Base-by-base conservation (phyloP, 2,329 filamentous ascomycete species). In the Neurospora sp. region DNA sequence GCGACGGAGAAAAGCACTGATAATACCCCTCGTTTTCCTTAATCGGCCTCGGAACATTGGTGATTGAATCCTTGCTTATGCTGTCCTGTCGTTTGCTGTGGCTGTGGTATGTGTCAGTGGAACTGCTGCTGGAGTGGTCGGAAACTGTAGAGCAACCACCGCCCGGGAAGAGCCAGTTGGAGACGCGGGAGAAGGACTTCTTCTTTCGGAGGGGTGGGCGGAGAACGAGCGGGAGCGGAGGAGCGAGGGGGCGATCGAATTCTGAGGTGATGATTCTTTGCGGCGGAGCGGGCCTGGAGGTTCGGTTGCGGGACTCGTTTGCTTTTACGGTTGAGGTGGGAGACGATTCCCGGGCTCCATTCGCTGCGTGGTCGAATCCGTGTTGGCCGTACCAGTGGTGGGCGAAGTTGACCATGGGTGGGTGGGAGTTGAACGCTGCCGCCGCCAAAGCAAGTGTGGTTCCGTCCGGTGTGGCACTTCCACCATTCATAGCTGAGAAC, bases 181-280 rank as follows among this genome's bases (percentile, higher is more conserved):
- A 89, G 8, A 89, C 85, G 17, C 84, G 82, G 10, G 87, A 87
- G 75, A 90, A 89, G 0, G 87, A 89, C 75, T 89, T 90, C 82
- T 89, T 90, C 81, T 89, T 89, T 70, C 88, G 82, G 72, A 89
- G 76, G 1, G 86, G 86, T 8, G 87, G 87, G n/a, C 85, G 84
- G 69, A 88, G 81, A 17, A 87, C 83, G 33, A 89, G 81, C 0
- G 87, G 87, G 4, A 88, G 79, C 2, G 87, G 87, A 1, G 87
- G 87, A 2, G 86, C 84, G 1, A 85, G 81, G 1, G 81, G 79
- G 6, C 79, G 77, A 5, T 81, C 79, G 28, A 81, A 76, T 36
- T 62, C 52, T 3, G 52, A 36, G 36, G 73, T 72, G 68, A 74
- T 73, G 71, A 71, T 23, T 67, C 39, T 28, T 52, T 38, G 46